Conservation (phyloP, 2,329 filamentous ascomycete genomes). For the Botrytis medusae region DNA sequence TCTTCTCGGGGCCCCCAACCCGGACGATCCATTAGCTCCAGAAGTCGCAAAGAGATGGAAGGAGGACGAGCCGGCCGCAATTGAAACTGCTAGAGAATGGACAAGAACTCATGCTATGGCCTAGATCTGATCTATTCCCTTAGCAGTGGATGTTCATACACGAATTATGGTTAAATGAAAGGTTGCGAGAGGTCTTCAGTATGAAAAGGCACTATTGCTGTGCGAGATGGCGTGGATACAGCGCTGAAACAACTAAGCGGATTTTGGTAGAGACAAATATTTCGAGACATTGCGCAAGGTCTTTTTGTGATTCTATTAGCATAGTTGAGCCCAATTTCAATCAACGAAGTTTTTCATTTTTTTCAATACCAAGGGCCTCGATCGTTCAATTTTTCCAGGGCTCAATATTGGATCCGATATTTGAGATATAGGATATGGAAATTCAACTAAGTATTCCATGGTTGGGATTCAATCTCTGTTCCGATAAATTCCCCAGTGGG, state of each 20-base stretch:
- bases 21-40: slow-evolving; percentile 96
- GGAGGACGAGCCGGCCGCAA: slow-evolving; percentile 89
- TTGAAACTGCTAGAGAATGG: slow-evolving; percentile 90
- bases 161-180: slow-evolving; percentile 15
- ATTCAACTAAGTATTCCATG: too few relatives aligned
- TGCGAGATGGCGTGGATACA: neutral
- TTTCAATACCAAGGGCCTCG: neutral
- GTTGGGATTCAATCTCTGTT: neutral
- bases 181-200: neutral
- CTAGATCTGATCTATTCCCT: slow-evolving; percentile 20
- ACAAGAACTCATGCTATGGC: slow-evolving; percentile 53
- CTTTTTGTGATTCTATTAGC: slow-evolving; percentile 8
- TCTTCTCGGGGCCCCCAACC: slow-evolving; percentile 91
- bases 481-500: slow-evolving; percentile 2
- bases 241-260: neutral
- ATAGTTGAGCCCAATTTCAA: neutral
- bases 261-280: slow-evolving; percentile 16
- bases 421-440: neutral
- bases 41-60: slow-evolving; percentile 99
- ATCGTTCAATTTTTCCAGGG: neutral
- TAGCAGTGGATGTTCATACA: neutral
- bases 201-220: neutral
- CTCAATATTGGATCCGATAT: neutral
- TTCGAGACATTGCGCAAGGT: neutral
- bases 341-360: neutral